Percentiles rank a stretch among this genome's conserved stretches.
These are phyloP conservation scores for Fusarium compactum DNA, from an alignment of 2,329 filamentous ascomycete genomes.

Conservation along the genomic window DNA sequence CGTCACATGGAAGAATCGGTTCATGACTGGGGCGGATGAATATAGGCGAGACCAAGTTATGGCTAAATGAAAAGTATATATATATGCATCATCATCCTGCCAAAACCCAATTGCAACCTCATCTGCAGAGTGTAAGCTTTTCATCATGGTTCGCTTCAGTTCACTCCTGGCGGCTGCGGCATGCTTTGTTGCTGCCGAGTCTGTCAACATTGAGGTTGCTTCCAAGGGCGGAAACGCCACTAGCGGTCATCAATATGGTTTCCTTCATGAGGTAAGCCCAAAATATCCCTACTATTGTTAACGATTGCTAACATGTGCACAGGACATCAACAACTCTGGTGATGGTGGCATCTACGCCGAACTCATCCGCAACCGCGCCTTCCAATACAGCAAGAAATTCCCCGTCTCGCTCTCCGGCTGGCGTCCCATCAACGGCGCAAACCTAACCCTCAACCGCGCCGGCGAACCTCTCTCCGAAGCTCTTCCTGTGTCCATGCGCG, in stretches of 20 bases:
- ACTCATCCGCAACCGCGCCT: constrained; percentile 76
- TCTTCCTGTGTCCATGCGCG: constrained; percentile 64
- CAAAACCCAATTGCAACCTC: not conserved
- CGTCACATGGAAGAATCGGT: not conserved
- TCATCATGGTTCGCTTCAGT: constrained; percentile 37
- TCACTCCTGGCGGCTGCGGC: constrained; percentile 34
- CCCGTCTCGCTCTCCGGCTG: constrained; percentile 61
- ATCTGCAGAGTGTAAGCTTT: not conserved
- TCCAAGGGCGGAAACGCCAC: constrained; percentile 57
- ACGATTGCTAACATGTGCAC: too few relatives aligned
- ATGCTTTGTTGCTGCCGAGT: constrained; percentile 32
- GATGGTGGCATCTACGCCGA: constrained; percentile 81
- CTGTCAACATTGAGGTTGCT: constrained; percentile 54
- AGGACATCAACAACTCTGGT: constrained; percentile 76
- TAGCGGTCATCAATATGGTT: constrained; percentile 59
- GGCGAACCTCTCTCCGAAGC: constrained; percentile 63
- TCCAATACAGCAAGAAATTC: constrained; percentile 65
- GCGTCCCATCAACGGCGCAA: constrained; percentile 57
- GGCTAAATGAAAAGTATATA: not conserved
- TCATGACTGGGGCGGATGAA: constrained; percentile 13
- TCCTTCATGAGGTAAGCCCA: constrained; percentile 56
- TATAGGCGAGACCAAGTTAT: not conserved
- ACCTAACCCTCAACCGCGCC: constrained; percentile 61
- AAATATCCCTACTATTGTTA: too few relatives aligned
- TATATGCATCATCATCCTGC: constrained; percentile 10